Conservation (phyloP, 495 filamentous ascomycete species). For the Aspergillus nidulans region DNA sequence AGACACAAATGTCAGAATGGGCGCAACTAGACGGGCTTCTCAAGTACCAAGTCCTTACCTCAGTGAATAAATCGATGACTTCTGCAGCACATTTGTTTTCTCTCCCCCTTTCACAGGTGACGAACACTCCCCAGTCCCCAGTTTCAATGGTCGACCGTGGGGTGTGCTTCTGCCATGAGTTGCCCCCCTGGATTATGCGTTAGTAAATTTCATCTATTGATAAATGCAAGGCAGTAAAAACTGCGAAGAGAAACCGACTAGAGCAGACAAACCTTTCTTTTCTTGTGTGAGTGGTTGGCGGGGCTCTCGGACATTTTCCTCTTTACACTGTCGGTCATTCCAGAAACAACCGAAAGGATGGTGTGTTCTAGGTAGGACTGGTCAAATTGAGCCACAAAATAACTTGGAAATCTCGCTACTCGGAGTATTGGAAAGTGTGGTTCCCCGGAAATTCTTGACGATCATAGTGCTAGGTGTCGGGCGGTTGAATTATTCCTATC, state of each 20-base stretch:
- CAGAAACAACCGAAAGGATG: not conserved
- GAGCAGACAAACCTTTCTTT: slow-evolving; percentile 32
- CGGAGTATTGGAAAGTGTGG: slow-evolving; percentile 1
- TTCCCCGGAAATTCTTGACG: slow-evolving; percentile 5
- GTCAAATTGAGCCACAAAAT: not conserved
- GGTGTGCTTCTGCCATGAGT: slow-evolving; percentile 28
- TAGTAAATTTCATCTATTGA: slow-evolving; percentile 1
- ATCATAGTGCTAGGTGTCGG: not conserved
- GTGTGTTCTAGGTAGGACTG: not conserved
- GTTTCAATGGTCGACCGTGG: slow-evolving; percentile 49
- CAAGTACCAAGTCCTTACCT: slow-evolving; percentile 45
- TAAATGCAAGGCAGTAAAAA: not conserved
- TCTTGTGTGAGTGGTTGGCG: slow-evolving; percentile 28
- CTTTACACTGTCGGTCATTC: slow-evolving; percentile 28
- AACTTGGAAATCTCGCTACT: too few species aligned
- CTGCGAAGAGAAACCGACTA: not conserved
- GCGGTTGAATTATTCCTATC: slow-evolving; percentile 3
- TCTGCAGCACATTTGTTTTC: slow-evolving; percentile 77
- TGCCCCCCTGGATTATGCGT: slow-evolving; percentile 25
- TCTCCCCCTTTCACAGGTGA: slow-evolving; percentile 76
- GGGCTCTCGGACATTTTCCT: slow-evolving; percentile 27
- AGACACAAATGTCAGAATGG: not conserved
- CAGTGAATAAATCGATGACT: slow-evolving; percentile 65
- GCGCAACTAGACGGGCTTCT: not conserved
- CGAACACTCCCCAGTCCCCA: slow-evolving; percentile 83